Base-by-base conservation (phyloP, 2,329 filamentous ascomycete genomes). In the Pyrenophora tritici-repentis region DNA sequence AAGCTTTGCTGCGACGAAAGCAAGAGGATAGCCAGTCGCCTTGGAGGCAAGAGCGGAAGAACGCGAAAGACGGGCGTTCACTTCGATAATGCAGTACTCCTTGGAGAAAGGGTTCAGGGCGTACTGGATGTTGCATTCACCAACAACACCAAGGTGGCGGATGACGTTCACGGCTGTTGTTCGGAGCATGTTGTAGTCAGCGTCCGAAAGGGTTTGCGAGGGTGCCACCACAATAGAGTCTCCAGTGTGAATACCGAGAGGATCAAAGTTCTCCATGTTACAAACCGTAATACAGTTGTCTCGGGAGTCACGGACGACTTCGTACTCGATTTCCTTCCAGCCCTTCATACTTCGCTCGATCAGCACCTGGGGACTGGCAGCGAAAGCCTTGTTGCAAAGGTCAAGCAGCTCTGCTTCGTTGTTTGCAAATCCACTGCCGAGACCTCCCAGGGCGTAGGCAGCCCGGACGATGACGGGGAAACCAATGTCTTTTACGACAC, bases 241-340 rank as follows among this genome's bases (percentile, higher is more conserved):
- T 74, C 94, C 94, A 2, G 94, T 99, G 71, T 97, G 94, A 58
- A 97, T 97, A 67, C 94, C 94, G 1, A 99, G 86, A 47, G 94
- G 94, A 74, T 99, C 94, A 69, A 99, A 99, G 79, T 99, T 99
- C 79, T 99, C 94, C 94, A 99, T 97, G 80, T 99, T 99, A 76
- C 94, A 99, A 56, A 99, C 94, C 6, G 94, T 99, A 73, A 99
- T 97, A 74, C 94, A 99, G 82, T 97, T 97, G 79, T 99, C 92
- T 65, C 91, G 86, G 50, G 87, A 89, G 79, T 97, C 94, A 68
- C 94, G 88, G 34, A 99, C 94, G 56, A 97, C 94, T 75, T 99
- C 94, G 71, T 97, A 99, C 75, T 99, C 94, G 58, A 97, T 95
- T 76, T 99, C 94, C 76, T 99, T 99, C 94, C 94, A 99, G 53